phyloP scores from a whole-genome alignment of 305 asterid genomes.

The Plantago lanceolata region DNA sequence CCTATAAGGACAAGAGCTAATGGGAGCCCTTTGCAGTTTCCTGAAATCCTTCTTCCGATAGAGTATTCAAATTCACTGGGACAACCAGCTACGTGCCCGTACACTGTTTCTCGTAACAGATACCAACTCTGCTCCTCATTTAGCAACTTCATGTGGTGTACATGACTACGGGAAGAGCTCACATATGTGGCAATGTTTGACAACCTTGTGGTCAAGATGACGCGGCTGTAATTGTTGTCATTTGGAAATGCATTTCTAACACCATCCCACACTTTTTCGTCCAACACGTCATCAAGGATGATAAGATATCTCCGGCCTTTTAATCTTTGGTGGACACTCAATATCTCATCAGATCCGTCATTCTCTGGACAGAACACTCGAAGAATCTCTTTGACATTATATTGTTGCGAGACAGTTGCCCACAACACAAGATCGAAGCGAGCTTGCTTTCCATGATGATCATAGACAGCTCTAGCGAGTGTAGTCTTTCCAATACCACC shows the following conservation, averaged over 20 bases:
- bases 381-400: not conserved
- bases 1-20: not conserved
- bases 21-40: too few relatives aligned
- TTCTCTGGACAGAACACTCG: not conserved
- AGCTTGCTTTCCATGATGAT: too few relatives aligned
- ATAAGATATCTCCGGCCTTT: too few relatives aligned
- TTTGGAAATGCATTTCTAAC: too few relatives aligned
- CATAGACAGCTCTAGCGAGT: too few relatives aligned
- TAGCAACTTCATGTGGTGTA: not conserved
- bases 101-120: not conserved
- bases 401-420: too few relatives aligned
- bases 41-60: too few relatives aligned
- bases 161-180: not conserved
- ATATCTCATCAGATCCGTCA: not conserved
- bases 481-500: too few relatives aligned
- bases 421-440: too few relatives aligned
- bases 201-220: not conserved
- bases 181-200: not conserved
- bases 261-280: too few relatives aligned
- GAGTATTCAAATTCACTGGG: not conserved
- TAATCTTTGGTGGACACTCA: not conserved
- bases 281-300: too few relatives aligned
- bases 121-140: constrained; percentile 4
- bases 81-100: not conserved
- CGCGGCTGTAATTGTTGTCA: too few relatives aligned